Evolutionary conservation across 768 basidiomycete species (phyloP), one percentile per base, ranked within the genome.

Genomic region (Termitomyces bulborhizus): DNA sequence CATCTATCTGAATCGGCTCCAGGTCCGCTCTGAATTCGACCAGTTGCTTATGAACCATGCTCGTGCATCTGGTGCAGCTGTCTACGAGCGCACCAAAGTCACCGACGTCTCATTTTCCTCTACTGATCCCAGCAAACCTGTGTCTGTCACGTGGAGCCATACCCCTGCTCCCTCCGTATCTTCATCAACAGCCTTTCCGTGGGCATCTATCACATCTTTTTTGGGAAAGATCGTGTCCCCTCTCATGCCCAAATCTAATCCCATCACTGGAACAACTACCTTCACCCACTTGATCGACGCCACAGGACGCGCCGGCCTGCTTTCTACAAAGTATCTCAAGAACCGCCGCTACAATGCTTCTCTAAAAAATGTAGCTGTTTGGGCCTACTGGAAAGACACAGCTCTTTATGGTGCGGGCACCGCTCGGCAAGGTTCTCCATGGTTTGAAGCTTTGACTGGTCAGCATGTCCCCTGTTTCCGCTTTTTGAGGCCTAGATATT

Each of bases 231-330:
- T 52, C 39, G 55, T 42, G 53, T 41, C 48, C 39, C 46, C 41
- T 47, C 60, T 54, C 54, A 41, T 54, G 34, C 29, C 53, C 21
- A 36, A 62, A 13, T 46, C 66, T 1, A 42, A 51, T 3, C 51
- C 58, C 7, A 60, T 74, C 36, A 72, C 71, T 8, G 80, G 84
- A 9, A 74, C 74, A 27, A 86, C 84, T 15, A 72, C 73, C 1
- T 91, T 90, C 55, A 78, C 81, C 43, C 82, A 84, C 60, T 66
- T 91, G 26, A 77, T 90, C 21, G 88, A 91, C 64, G 88, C 88
- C 7, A 83, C 83, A 13, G 88, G 88, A 40, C 80, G 88, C n/a
- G 73, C 79, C 1, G 88, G 88, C 0, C 61, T 91, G 50, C 72
- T 91, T 68, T 88, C 86, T 6, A 82, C 80, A 12, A 77, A 74